Percentiles rank a stretch among this genome's conserved stretches.
Conservation (phyloP, 2,329 filamentous ascomycete genomes). For the Cercospora sojina region DNA sequence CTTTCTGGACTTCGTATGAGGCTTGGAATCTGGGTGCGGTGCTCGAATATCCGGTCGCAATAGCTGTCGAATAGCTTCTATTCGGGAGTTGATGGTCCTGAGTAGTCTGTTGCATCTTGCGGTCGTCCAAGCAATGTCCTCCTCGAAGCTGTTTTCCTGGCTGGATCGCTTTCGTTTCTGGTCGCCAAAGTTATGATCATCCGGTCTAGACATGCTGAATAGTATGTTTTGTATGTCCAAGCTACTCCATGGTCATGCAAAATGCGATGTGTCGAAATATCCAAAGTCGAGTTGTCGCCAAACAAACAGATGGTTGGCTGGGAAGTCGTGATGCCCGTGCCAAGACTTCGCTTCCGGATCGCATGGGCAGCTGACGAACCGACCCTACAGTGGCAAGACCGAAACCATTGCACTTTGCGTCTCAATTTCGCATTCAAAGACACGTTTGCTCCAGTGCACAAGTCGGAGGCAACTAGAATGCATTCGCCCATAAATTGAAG, state of each 20-base stretch:
- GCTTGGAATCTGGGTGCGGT: neutral
- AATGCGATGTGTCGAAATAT: neutral
- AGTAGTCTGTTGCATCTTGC: slow-evolving; percentile 26
- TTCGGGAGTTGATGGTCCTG: slow-evolving; percentile 23
- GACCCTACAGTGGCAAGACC: neutral
- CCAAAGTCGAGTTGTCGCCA: neutral
- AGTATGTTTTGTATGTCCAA: slow-evolving; percentile 5
- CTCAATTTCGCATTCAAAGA: neutral
- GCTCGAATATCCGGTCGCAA: slow-evolving; percentile 6
- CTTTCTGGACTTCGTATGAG: neutral
- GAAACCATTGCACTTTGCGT: neutral
- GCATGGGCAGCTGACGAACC: neutral
- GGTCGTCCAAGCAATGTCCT: slow-evolving; percentile 27
- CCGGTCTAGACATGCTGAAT: slow-evolving; percentile 5
- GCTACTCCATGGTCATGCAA: slow-evolving; percentile 7
- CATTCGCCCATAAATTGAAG: neutral
- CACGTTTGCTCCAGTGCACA: neutral
- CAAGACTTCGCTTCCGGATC: neutral
- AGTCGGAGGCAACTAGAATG: neutral
- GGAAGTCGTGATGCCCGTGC: neutral
- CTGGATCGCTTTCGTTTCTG: slow-evolving; percentile 16
- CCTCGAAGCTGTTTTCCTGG: slow-evolving; percentile 13
- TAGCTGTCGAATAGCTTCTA: slow-evolving; percentile 20
- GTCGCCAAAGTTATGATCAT: neutral
- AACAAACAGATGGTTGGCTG: slow-evolving; percentile 8